Evolutionary conservation across 2,329 filamentous ascomycete species (phyloP), one percentile per base, ranked within the genome.

Genomic region (Alternaria consortialis): DNA sequence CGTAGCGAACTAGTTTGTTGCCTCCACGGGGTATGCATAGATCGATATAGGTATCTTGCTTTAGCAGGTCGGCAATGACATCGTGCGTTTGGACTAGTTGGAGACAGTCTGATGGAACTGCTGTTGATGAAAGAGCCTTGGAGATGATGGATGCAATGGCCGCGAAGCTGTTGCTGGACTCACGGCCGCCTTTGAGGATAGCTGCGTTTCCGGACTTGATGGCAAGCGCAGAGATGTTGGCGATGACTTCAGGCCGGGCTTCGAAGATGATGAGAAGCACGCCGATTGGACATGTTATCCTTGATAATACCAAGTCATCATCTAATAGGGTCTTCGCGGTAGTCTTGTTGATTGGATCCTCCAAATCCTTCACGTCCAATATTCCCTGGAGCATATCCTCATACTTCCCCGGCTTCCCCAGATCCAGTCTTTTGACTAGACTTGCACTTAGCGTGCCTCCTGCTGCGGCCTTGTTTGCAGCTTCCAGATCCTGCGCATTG

Each of bases 261-360:
- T 99, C 95, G 76, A 99, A 99, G 75, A 99, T 98, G 80, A 99
- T 95, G 68, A 99, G 87, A 42, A 99, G 87, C n/a, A 98, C 94
- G 61, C 95, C 95, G 70, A 99, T 98, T 6, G 95, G 95, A 77
- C 93, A 97, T 40, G 92, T 93, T 47, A 97, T 91, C 64, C 94
- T 89, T 76, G 97, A 93, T 61, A 99, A 86, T 53, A 90, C 85
- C 54, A 99, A 86, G 54, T 90, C 91, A 69, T 97, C 91, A 78
- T 98, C 95, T 11, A 99, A 86, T 58, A 90, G 87, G 44, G 93
- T 98, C 64, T 91, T 88, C 73, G 97, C 84, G 40, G 92, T 94
- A 55, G 95, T 85, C 75, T 90, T 91, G 72, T 94, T 94, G 73
- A 98, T 87, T 68, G 95, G 95, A 81, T 99, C 95, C 50, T 91